Evolutionary conservation across 2,329 filamentous ascomycete species (phyloP).

Genomic region (Penicillium sclerotigenum): DNA sequence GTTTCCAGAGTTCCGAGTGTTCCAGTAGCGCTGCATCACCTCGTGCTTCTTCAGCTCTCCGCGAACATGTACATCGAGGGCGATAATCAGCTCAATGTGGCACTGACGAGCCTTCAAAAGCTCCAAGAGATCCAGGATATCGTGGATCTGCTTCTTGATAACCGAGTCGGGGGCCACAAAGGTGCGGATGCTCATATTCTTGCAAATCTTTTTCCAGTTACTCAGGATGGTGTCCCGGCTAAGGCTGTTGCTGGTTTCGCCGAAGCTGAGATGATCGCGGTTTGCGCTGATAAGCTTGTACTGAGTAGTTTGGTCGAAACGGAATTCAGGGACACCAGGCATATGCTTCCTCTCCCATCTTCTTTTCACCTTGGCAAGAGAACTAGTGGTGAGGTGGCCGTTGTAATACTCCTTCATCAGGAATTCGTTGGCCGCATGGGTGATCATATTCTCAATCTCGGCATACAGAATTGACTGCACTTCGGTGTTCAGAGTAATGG

Average conservation of each 20-base stretch:
- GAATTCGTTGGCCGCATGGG: constrained; percentile 45
- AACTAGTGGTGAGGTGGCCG: constrained; percentile 39
- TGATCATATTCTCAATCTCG: constrained; percentile 48
- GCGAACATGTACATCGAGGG: background rate
- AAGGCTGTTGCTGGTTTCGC: constrained; percentile 20
- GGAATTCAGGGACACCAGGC: constrained; percentile 50
- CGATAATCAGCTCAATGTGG: background rate
- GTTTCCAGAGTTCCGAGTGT: background rate
- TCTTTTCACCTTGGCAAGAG: constrained; percentile 38
- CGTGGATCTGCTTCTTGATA: background rate
- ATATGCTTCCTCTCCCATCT: constrained; percentile 50
- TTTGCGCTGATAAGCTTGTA: constrained; percentile 48
- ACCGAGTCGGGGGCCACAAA: background rate
- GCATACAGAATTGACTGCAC: constrained; percentile 46
- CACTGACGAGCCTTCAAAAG: background rate
- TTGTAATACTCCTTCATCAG: constrained; percentile 43
- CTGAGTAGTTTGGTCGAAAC: constrained; percentile 53
- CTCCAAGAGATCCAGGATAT: background rate
- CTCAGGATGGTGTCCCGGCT: constrained; percentile 32
- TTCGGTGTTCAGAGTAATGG: constrained; percentile 41
- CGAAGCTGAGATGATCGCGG: constrained; percentile 46
- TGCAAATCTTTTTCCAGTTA: constrained; percentile 49
- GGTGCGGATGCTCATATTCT: constrained; percentile 15
- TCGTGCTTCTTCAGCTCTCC: background rate
- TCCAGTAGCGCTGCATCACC: background rate